Base-by-base conservation (phyloP, 2,329 filamentous ascomycete species). In the Phialophora macrospora region DNA sequence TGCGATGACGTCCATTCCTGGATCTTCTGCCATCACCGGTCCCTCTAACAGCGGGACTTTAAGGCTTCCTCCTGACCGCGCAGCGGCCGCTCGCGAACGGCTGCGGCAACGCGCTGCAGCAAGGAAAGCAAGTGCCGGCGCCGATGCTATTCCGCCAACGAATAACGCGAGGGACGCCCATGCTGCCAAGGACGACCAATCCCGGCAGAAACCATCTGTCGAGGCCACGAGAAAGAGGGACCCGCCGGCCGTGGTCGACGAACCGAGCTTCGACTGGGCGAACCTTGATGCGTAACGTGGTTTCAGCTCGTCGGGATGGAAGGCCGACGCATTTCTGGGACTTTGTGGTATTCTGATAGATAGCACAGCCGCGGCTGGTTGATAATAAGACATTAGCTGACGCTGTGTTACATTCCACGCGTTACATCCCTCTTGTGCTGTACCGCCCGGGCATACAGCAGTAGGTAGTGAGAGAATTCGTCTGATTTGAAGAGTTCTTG, bases 201-300 rank as follows among this genome's bases (percentile, higher is more conserved):
- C 14, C 5, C 32, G 11, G 38, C 38, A n/a, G 38, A 44, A 44
- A 17, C 38, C 7, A n/a, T n/a, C 38, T 11, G 6, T 44, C 17
- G 28, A 9, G 52, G 2, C 3, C 1, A 12, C 11, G 55, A 17
- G 9, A 20, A 44, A 54, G 55, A 24, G 9, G 34, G 57, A 51
- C 9, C 38, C 52, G 20, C 51, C 24, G 11, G 9, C 17, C 20
- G 24, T 44, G 26, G 4, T 20, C 11, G 65, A 57, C 9, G 70
- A 71, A 9, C 64, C 68, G 62, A 71, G 70, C 51, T 34, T 71
- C 20, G 70, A 71, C 51, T 71, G 70, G 70, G 56, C 59, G 8
- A 63, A 64, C 57, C 52, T 71, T 28, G 38, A 20, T 2, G 17
- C 7, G 38, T 44, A n/a, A 44, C 2, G n/a, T 17, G 12, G 5